These are phyloP conservation scores for Phytophthora tentaculata DNA, from an alignment of 352 stramenopile species.

Conservation along the genomic window DNA sequence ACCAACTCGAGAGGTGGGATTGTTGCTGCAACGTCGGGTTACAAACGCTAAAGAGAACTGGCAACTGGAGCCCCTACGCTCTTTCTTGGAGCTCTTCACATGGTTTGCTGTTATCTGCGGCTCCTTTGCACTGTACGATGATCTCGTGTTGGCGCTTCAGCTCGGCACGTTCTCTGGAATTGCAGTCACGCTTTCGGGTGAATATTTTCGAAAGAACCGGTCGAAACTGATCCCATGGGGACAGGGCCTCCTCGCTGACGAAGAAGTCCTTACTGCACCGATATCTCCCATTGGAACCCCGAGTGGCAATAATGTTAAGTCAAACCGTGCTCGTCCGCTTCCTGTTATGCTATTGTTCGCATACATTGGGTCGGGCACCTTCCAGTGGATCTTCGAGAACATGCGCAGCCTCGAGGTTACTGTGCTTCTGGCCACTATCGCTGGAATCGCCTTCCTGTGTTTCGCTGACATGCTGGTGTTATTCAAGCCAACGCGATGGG, in stretches of 20 bases:
- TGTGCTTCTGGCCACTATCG: conserved; percentile 74
- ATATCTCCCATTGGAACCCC: conserved; percentile 30
- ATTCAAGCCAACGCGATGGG: conserved; percentile 68
- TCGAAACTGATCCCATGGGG: conserved; percentile 62
- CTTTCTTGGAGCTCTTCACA: conserved; percentile 85
- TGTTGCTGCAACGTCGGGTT: conserved; percentile 79
- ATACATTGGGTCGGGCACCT: conserved; percentile 86
- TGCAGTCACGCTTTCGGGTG: conserved; percentile 75
- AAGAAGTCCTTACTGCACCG: conserved; percentile 23
- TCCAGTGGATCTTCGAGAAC: conserved; percentile 91
- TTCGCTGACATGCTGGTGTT: conserved; percentile 72
- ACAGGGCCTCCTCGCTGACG: conserved; percentile 28
- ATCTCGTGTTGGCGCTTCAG: conserved; percentile 79
- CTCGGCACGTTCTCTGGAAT: conserved; percentile 87
- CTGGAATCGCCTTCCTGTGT: conserved; percentile 85
- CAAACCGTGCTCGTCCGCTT: conserved; percentile 37
- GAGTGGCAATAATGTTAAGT: conserved; percentile 10
- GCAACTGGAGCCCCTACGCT: conserved; percentile 73
- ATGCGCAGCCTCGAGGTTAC: conserved; percentile 86
- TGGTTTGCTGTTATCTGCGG: conserved; percentile 83
- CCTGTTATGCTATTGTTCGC: conserved; percentile 81
- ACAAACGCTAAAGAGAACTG: conserved; percentile 83
- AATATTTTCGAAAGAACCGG: conserved; percentile 76
- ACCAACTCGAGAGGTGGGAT: conserved; percentile 71
- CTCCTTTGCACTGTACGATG: conserved; percentile 84